Evolutionary conservation across 768 basidiomycete genomes (phyloP).

Genomic region (Dentipellis sp.): DNA sequence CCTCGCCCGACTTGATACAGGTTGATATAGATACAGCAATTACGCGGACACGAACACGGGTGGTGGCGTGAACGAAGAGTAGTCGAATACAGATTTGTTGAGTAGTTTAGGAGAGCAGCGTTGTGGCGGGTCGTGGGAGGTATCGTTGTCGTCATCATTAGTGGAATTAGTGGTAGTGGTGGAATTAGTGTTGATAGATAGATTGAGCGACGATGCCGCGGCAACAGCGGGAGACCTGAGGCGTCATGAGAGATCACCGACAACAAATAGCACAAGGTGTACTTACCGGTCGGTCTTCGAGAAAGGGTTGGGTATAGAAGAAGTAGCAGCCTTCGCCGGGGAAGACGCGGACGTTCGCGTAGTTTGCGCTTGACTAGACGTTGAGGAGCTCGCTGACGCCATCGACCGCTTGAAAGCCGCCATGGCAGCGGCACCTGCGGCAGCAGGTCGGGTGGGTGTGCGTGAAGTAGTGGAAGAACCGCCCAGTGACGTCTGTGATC

Average conservation of each 20-base stretch:
- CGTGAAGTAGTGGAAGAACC: conserved; percentile 9
- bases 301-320: conserved; percentile 24
- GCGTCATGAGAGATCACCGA: conserved; percentile 51
- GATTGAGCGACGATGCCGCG: conserved; percentile 10
- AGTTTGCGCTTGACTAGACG: conserved; percentile 4
- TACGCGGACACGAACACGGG: conserved; percentile 60
- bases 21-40: conserved; percentile 25
- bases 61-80: conserved; percentile 52
- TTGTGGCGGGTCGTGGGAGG: conserved; percentile 13
- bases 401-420: conserved; percentile 31
- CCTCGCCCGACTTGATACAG: conserved; percentile 49
- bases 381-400: conserved; percentile 29
- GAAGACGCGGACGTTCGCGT: conserved; percentile 5
- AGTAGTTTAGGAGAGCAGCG: conserved; percentile 19
- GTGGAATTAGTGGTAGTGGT: conserved; percentile 7
- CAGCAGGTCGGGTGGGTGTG: neutral
- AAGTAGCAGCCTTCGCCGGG: conserved; percentile 8
- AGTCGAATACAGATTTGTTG: conserved; percentile 26
- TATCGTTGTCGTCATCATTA: conserved; percentile 12
- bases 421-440: conserved; percentile 22
- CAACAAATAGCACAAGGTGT: conserved; percentile 12
- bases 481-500: conserved; percentile 6
- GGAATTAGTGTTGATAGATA: conserved; percentile 14
- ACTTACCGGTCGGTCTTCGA: conserved; percentile 59
- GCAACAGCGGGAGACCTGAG: conserved; percentile 31